Conservation (phyloP, 208 protist species). For the Trypanosoma vivax region DNA sequence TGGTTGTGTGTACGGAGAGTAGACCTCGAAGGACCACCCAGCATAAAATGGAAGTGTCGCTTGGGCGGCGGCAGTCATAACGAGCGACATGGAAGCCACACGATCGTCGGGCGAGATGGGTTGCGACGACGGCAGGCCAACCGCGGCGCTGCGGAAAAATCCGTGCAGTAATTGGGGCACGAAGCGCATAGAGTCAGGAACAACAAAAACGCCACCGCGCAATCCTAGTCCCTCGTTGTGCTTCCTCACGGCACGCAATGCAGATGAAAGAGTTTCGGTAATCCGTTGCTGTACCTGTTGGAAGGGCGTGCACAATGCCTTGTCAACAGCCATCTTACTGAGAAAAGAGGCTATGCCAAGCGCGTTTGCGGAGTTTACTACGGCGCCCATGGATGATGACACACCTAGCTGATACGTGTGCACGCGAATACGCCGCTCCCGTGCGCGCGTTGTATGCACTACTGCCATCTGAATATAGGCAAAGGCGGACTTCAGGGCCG, state of each 20-base stretch:
- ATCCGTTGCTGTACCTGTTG: conserved; percentile 52
- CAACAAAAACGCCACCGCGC: conserved; percentile 38
- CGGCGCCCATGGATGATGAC: conserved; percentile 23
- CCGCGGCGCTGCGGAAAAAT: conserved; percentile 63
- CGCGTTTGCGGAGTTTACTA: conserved; percentile 70
- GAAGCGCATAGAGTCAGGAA: conserved; percentile 70
- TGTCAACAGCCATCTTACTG: conserved; percentile 67
- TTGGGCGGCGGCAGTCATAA: conserved; percentile 63
- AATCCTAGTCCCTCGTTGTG: conserved; percentile 43
- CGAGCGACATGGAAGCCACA: conserved; percentile 60
- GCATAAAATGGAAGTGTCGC: conserved; percentile 57
- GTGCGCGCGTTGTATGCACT: conserved; percentile 69
- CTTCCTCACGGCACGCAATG: conserved; percentile 35
- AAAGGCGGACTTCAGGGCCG: conserved; percentile 52
- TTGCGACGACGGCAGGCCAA: conserved; percentile 30
- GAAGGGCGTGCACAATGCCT: conserved; percentile 45
- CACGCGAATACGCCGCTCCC: conserved; percentile 78
- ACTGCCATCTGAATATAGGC: conserved; percentile 80
- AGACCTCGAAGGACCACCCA: conserved; percentile 70
- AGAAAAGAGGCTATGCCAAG: conserved; percentile 66
- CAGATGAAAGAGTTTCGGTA: conserved; percentile 42
- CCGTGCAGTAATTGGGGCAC: conserved; percentile 73
- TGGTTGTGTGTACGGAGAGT: conserved; percentile 37
- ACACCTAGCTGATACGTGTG: conserved; percentile 76
- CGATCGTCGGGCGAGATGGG: conserved; percentile 61